A percentile compares a stretch with the other conserved stretches of the same genome.
Evolutionary conservation across 2,329 filamentous ascomycete species (phyloP).

Genomic region (Calcarisporium arbuscula): DNA sequence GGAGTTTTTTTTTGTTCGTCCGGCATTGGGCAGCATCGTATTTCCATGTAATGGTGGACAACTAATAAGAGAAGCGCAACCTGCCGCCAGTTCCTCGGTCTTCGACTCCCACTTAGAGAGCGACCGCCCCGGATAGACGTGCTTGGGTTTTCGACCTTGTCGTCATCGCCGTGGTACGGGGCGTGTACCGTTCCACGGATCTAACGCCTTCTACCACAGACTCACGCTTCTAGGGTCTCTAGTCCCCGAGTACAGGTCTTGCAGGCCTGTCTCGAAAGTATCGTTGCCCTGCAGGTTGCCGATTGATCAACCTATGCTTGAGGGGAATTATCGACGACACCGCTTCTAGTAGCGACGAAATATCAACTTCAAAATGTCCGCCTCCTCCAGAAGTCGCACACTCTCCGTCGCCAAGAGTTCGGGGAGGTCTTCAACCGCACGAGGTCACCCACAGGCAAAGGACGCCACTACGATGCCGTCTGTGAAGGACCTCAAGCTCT

Average conservation of each 20-base stretch:
- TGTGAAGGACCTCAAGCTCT: slow-evolving; percentile 47
- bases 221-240: slow-evolving; percentile 4
- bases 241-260: slow-evolving; percentile 6
- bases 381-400: slow-evolving; percentile 52
- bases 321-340: slow-evolving; percentile 15
- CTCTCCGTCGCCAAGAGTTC: slow-evolving; percentile 54
- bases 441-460: slow-evolving; percentile 35
- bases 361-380: slow-evolving; percentile 42
- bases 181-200: slow-evolving; percentile 31
- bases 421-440: slow-evolving; percentile 45
- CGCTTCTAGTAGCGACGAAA: slow-evolving; percentile 17
- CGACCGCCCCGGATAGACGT: slow-evolving; percentile 19
- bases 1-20: slow-evolving; percentile 10
- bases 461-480: slow-evolving; percentile 47
- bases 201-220: slow-evolving; percentile 10
- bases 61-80: slow-evolving; percentile 24
- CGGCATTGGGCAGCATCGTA: slow-evolving; percentile 23
- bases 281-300: slow-evolving; percentile 15
- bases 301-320: slow-evolving; percentile 14
- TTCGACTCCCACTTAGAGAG: slow-evolving; percentile 18
- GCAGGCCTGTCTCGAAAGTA: slow-evolving; percentile 15
- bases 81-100: slow-evolving; percentile 21
- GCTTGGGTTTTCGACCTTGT: slow-evolving; percentile 21
- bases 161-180: slow-evolving; percentile 30
- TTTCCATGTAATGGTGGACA: slow-evolving; percentile 32